Base-by-base conservation (phyloP, 2,329 filamentous ascomycete genomes). In the Curvularia hawaiiensis region DNA sequence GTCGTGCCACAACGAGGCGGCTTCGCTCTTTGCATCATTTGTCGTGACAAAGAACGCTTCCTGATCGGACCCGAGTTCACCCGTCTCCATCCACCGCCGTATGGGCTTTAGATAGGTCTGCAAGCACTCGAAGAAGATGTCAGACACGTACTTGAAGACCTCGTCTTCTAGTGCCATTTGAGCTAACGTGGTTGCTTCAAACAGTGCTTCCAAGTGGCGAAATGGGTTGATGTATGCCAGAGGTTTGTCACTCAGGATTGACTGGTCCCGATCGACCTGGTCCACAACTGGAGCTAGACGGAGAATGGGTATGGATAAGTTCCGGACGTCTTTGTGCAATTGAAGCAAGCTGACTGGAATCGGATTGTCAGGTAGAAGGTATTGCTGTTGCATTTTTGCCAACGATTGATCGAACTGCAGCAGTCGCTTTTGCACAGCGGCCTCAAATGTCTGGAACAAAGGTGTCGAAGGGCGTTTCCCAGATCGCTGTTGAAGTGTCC, bases 21-120 rank as follows among this genome's bases (percentile, higher is more conserved):
- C 77, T 3, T 90, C 84, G 20, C 85, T 82, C 31, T 84, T 79
- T 4, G 81, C 80, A 4, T 83, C 75, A 3, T 82, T 79, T 56
- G 88, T 83, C 3, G 83, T 83, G 5, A 97, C 83, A 67, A 97
- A 97, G 71, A 96, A 95, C 0, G 86, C 83, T 59, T 86, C 85
- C 63, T 92, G 88, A 1, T 83, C 82, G 0, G 83, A 77, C 2
- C 85, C 79, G 3, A 97, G 78, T 52, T 87, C 85, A 0, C 94
- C 94, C 38, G 86, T 83, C 66, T 91, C 87, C 87, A 97, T 94
- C 94, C 94, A 98, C 16, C 83, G 79, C 35, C 88, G 84, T 44
- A 97, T 89, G 0, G 92, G 91, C 39, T 87, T 87, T 38, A 96
- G 82, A 73, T 97, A 98, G 1, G 91, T 87, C 56, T 88, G 85